A percentile compares a stretch with the other conserved stretches of the same genome.
phyloP scores from a whole-genome alignment of 306 rosid genomes.

The Rosa lucieae region DNA sequence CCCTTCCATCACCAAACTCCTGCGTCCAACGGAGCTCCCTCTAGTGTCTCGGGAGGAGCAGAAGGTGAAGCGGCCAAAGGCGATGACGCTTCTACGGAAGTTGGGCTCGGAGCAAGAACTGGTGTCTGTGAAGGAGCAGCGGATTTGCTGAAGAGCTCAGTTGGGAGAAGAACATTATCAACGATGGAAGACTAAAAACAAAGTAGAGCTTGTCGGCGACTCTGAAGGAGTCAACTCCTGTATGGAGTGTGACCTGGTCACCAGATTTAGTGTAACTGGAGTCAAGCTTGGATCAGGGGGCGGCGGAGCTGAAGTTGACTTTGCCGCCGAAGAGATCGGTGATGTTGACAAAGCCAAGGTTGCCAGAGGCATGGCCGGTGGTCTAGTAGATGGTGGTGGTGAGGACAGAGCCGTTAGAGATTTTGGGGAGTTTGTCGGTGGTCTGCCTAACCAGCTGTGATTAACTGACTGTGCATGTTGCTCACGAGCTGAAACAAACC shows the following conservation, averaged over 20 bases:
- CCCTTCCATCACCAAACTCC: too few species aligned
- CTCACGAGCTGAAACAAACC: too few species aligned
- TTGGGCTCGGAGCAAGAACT: constrained; percentile 44
- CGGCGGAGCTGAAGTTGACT: constrained; percentile 86
- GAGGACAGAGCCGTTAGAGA: constrained; percentile 72
- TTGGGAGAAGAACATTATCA: constrained; percentile 67
- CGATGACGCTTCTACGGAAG: constrained; percentile 42
- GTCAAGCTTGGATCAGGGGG: constrained; percentile 81
- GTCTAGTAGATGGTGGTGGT: constrained; percentile 87
- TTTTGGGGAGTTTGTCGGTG: constrained; percentile 62
- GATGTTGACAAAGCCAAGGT: constrained; percentile 82
- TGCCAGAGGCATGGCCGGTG: constrained; percentile 73
- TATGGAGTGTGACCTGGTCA: constrained; percentile 71
- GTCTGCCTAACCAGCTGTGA: constrained; percentile 29
- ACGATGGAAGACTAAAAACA: constrained; percentile 62
- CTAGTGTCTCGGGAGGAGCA: constrained; percentile 59
- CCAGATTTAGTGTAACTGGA: constrained; percentile 79
- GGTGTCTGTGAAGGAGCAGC: constrained; percentile 53
- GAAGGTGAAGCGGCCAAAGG: constrained; percentile 72
- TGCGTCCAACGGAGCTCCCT: constrained; percentile 44
- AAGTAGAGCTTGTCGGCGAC: constrained; percentile 74
- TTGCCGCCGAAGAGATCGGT: constrained; percentile 85
- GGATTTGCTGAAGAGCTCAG: constrained; percentile 61
- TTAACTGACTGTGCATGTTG: too few species aligned
- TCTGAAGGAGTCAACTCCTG: constrained; percentile 75